Conservation (phyloP, 164 flowering plant genomes). For the Vitis rotundifolia region DNA sequence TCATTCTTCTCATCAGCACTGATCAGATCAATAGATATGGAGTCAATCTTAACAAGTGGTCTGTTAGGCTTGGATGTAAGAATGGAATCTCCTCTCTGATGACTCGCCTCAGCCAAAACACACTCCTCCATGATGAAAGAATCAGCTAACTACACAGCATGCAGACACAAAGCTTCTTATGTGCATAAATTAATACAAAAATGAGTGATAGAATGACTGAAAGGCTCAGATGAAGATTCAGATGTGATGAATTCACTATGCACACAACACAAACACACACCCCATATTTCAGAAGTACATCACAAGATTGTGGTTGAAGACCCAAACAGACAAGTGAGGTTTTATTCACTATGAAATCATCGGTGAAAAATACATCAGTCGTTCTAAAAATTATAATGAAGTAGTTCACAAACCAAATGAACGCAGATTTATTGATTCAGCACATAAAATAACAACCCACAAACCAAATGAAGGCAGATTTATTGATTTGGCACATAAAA, state of each 20-base stretch:
- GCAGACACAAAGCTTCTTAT: conserved; percentile 1
- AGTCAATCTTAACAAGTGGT: conserved; percentile 31
- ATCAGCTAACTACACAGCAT: conserved; percentile 2
- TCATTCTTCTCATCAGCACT: conserved; percentile 21
- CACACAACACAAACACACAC: neutral
- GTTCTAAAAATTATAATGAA: neutral
- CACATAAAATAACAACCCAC: neutral
- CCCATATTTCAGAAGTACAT: neutral
- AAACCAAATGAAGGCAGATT: neutral
- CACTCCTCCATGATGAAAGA: conserved; percentile 22
- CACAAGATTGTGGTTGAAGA: neutral
- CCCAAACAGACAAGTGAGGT: neutral
- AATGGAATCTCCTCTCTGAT: conserved; percentile 20
- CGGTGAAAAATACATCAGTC: neutral
- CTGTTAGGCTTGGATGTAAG: conserved; percentile 17
- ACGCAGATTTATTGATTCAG: no score
- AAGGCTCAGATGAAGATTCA: neutral
- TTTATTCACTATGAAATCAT: neutral
- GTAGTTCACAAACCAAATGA: neutral
- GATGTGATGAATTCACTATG: neutral
- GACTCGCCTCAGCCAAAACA: conserved; percentile 12
- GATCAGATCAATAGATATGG: conserved; percentile 39
- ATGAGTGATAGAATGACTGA: neutral
- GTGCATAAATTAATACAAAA: neutral
- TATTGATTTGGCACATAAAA: conserved; percentile 22